Evolutionary conservation across 2,329 filamentous ascomycete species (phyloP), one percentile per base, ranked within the genome.

Genomic region (Cladorrhinum sp.): DNA sequence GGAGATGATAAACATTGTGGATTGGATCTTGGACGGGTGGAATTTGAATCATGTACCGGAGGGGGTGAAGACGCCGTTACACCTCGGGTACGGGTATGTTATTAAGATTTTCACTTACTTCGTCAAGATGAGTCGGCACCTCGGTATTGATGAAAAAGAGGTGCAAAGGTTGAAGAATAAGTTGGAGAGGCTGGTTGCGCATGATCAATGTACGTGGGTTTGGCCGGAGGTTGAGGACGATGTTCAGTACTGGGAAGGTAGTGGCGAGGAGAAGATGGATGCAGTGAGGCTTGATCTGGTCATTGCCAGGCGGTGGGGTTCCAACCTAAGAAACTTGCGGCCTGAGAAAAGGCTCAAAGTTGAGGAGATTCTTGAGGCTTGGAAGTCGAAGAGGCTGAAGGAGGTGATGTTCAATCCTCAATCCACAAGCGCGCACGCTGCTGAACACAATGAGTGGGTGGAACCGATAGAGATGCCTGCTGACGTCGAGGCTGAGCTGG

Each of bases 1-100:
- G 1, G 84, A 81, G 54, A 84, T 91, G 70, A 77, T 81, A 4
- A 75, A 75, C 3, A 73, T 87, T 4, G 73, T 88, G 13, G 71
- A 75, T 27, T 92, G 87, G 86, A 81, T 88, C 65, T 72, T 82
- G 0, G 65, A 72, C 23, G 73, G 85, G 64, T 80, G 80, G 73
- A 69, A 70, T 5, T 70, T 68, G 24, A 68, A 70, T 9, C 60
- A 74, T 32, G 66, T 74, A 4, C 67, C 72, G 12, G 68, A 70
- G 38, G 73, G 75, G 16, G 74, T 76, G 56, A 70, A 78, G 60
- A 64, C 67, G 25, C 67, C 74, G 52, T 66, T 77, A 20, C 72
- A 77, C 57, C 57, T 69, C 8, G 72, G 75, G 62, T 72, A 72
- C 25, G 65, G 68, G 57, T 67, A 71, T 16, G 64, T 74, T 52